phyloP scores from a whole-genome alignment of 495 filamentous ascomycete species.

The Penicillium parvum region DNA sequence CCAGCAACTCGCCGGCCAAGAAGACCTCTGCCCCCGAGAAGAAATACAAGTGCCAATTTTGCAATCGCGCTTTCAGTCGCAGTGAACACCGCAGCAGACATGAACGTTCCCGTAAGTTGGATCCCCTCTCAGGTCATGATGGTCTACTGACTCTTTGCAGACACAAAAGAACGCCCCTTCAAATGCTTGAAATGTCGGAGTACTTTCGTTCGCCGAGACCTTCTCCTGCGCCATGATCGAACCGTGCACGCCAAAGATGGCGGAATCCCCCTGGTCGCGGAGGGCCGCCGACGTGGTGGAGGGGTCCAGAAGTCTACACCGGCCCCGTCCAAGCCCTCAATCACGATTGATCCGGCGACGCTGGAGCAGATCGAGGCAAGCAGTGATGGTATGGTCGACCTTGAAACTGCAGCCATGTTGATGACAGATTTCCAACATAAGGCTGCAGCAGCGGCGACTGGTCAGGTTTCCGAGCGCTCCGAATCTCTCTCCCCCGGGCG shows the following conservation, averaged over 20 bases:
- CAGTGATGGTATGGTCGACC: conserved; percentile 91
- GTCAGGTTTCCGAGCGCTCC: conserved; percentile 66
- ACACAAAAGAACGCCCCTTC: conserved; percentile 98
- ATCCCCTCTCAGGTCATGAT: background rate
- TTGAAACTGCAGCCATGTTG: conserved; percentile 98
- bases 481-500: conserved; percentile 68
- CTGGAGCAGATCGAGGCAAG: conserved; percentile 93
- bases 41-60: conserved; percentile 99
- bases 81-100: conserved; percentile 97
- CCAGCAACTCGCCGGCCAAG: conserved; percentile 53
- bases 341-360: conserved; percentile 80
- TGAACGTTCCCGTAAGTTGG: conserved; percentile 91
- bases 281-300: conserved; percentile 81
- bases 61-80: conserved; percentile 91
- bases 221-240: conserved; percentile 93
- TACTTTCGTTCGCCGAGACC: conserved; percentile 95
- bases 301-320: conserved; percentile 57
- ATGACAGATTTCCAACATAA: conserved; percentile 99
- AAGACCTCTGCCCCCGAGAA: conserved; percentile 75
- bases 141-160: conserved; percentile 40
- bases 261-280: conserved; percentile 88
- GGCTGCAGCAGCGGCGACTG: conserved; percentile 78
- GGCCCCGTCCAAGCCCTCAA: conserved; percentile 72
- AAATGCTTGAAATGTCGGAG: conserved; percentile 97
- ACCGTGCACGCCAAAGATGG: conserved; percentile 99